Evolutionary conservation across 1,284 basidiomycete species (phyloP), one percentile per base, ranked within the genome.

Genomic region (Pyrrhoderma lamaoense): DNA sequence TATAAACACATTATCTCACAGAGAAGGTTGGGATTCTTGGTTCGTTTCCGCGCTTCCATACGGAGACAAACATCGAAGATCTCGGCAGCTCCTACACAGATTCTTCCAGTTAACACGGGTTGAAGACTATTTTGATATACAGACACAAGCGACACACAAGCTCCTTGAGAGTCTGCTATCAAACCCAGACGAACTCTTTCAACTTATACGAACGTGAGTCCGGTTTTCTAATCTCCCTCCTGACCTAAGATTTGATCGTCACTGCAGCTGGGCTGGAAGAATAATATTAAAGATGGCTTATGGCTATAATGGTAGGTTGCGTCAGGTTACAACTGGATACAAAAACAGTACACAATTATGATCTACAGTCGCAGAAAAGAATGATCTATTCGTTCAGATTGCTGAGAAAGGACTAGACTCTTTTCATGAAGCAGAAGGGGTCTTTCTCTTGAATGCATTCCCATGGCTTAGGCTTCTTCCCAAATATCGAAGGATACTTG

Each of bases 1-100:
- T n/a, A n/a, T n/a, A n/a, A n/a, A n/a, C n/a, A n/a, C n/a, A n/a
- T n/a, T n/a, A 18, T 19, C 40, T 9, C 22, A 23, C 11, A 51
- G 43, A 1, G 19, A 54, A 40, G 43, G 48, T 13, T 54, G 53
- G 53, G 18, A 22, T 21, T 23, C 27, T 13, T 54, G 53, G 53
- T 31, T 42, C 21, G 22, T 38, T 7, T 14, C 48, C 1, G 21
- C 61, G 31, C 51, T 58, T 35, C 58, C 54, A 2, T 64, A 65
- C 27, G 60, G 60, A 21, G 53, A 60, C 4, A 42, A 44, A 35
- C 64, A 60, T 59, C 52, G 64, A 21, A 49, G 40, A 27, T 53
- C 60, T 36, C 55, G 62, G 8, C 57, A 57, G 49, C 34, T 56
- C 3, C 58, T 64, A 13, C 58, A 64, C 25, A 51, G 58, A 18